Conservation (phyloP, 2,329 filamentous ascomycete species). For the Cladobotryum protrusum region DNA sequence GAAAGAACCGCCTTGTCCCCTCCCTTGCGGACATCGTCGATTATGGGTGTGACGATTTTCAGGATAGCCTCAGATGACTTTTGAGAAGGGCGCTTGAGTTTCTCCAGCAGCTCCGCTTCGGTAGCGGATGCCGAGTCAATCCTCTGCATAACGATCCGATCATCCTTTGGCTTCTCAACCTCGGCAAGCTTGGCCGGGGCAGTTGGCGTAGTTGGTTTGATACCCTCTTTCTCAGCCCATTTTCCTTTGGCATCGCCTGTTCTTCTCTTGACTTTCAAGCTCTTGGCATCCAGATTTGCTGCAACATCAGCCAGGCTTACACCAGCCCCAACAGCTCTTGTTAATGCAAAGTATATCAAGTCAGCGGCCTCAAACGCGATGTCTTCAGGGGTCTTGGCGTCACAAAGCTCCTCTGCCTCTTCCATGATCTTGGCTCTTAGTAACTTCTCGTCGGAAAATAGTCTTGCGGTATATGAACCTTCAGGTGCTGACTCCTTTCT, state of each 20-base stretch:
- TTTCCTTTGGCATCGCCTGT: conserved; percentile 91
- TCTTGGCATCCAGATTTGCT: conserved; percentile 87
- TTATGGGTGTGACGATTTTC: conserved; percentile 84
- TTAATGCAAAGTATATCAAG: conserved; percentile 89
- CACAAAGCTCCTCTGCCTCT: conserved; percentile 90
- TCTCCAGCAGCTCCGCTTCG: conserved; percentile 60
- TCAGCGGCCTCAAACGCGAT: conserved; percentile 94
- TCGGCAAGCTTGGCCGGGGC: conserved; percentile 30
- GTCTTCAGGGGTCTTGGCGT: conserved; percentile 74
- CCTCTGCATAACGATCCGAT: conserved; percentile 75
- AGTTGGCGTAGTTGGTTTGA: conserved; percentile 36
- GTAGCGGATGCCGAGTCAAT: conserved; percentile 63
- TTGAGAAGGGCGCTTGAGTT: conserved; percentile 83
- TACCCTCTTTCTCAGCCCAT: conserved; percentile 79
- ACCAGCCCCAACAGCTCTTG: conserved; percentile 79
- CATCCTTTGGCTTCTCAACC: conserved; percentile 30
- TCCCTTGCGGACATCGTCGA: conserved; percentile 74
- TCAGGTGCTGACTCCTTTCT: conserved; percentile 77
- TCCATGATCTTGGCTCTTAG: conserved; percentile 96
- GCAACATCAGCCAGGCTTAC: conserved; percentile 87
- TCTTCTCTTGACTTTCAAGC: conserved; percentile 87
- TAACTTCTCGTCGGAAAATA: conserved; percentile 89
- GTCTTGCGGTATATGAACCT: conserved; percentile 86
- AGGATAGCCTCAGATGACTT: conserved; percentile 92
- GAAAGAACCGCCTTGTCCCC: conserved; percentile 85